Conservation (phyloP, 2,329 filamentous ascomycete species). For the Xylariomycetidae sp. region DNA sequence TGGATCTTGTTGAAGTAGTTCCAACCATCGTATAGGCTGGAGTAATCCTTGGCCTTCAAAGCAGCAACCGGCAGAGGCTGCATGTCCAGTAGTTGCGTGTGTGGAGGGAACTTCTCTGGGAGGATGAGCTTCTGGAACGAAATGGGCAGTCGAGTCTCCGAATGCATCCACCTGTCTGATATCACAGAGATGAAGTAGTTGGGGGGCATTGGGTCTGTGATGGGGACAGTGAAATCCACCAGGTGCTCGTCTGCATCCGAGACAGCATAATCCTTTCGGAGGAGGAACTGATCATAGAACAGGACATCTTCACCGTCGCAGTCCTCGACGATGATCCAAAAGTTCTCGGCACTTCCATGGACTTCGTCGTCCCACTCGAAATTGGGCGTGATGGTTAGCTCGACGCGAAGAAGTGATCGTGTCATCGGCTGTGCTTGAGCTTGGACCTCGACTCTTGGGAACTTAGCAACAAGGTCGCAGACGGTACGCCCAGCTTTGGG, state of each 20-base stretch:
- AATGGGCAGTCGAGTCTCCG: conserved; percentile 87
- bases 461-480: conserved; percentile 83
- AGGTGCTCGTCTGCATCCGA: conserved; percentile 88
- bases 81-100: conserved; percentile 86
- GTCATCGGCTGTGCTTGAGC: conserved; percentile 94
- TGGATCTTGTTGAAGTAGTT: conserved; percentile 94
- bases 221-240: conserved; percentile 93
- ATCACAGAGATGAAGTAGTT: conserved; percentile 97
- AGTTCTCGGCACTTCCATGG: conserved; percentile 84
- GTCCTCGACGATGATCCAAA: conserved; percentile 97
- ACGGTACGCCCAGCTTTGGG: conserved; percentile 83
- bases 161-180: conserved; percentile 97
- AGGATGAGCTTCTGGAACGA: conserved; percentile 94
- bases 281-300: conserved; percentile 89
- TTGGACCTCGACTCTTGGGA: conserved; percentile 87
- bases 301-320: conserved; percentile 95
- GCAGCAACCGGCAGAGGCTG: conserved; percentile 87
- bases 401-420: conserved; percentile 83
- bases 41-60: conserved; percentile 79
- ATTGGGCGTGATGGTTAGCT: conserved; percentile 86
- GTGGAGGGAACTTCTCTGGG: conserved; percentile 91
- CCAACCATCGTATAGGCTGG: conserved; percentile 77
- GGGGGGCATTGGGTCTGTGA: conserved; percentile 95
- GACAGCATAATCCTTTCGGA: conserved; percentile 83
- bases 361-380: conserved; percentile 93